Percentiles rank a stretch among this genome's conserved stretches.
Evolutionary conservation across 805 yeast species (phyloP).

Genomic region (Nakazawaea holstii): DNA sequence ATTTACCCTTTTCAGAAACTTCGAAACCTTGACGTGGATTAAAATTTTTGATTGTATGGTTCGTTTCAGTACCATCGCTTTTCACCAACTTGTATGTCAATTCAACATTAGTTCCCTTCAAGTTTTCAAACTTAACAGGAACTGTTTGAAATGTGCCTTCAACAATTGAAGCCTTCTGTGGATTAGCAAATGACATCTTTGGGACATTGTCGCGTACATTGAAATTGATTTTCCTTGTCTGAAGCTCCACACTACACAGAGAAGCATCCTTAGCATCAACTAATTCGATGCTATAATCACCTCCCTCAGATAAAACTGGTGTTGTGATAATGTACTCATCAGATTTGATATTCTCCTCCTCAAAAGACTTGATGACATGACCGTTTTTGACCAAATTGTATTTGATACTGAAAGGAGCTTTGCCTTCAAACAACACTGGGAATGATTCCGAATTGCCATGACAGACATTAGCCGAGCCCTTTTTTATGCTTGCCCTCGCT

Average conservation of each 20-base stretch:
- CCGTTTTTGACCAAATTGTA: constrained; percentile 64
- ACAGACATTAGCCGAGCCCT: constrained; percentile 21
- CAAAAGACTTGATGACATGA: constrained; percentile 35
- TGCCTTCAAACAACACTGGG: constrained; percentile 67
- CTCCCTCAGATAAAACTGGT: constrained; percentile 58
- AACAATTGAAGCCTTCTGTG: constrained; percentile 35
- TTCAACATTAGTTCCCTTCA: constrained; percentile 23
- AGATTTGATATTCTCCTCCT: constrained; percentile 33
- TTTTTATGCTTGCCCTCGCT: constrained; percentile 46
- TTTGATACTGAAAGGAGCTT: constrained; percentile 66
- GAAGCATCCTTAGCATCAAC: constrained; percentile 68
- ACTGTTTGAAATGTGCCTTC: constrained; percentile 57
- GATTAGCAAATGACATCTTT: constrained; percentile 26
- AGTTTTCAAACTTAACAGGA: constrained; percentile 42
- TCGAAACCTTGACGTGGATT: constrained; percentile 23
- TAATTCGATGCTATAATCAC: constrained; percentile 62
- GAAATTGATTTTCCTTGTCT: constrained; percentile 58
- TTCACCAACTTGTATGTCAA: constrained; percentile 27
- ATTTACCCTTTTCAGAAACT: constrained; percentile 36
- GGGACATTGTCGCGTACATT: constrained; percentile 71
- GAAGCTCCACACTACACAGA: constrained; percentile 69
- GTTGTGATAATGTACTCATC: constrained; percentile 40
- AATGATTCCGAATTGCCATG: constrained; percentile 31
- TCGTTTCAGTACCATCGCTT: constrained; percentile 11
- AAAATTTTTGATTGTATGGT: constrained; percentile 11